Conservation (phyloP, 495 filamentous ascomycete genomes). For the Xanthoparmelia taractica region DNA sequence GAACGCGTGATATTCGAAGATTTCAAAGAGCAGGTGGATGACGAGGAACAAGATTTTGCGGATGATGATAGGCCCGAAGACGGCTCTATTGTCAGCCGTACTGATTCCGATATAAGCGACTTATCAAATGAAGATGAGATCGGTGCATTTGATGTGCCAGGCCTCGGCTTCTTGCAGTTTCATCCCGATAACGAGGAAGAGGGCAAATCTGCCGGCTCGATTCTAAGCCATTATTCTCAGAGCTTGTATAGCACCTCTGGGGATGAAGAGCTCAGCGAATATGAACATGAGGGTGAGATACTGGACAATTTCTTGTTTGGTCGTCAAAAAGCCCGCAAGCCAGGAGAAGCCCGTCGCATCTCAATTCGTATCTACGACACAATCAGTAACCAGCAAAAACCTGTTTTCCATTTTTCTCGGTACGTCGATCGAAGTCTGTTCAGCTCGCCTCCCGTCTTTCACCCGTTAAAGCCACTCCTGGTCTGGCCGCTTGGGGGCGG, state of each 20-base stretch:
- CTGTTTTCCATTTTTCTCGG: constrained; percentile 1
- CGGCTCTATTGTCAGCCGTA: neutral
- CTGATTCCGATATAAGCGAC: neutral
- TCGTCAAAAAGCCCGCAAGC: neutral
- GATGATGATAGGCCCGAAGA: constrained; percentile 5
- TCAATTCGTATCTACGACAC: constrained; percentile 1
- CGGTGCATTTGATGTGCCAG: neutral
- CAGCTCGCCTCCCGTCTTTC: constrained; percentile 9
- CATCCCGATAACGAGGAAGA: neutral
- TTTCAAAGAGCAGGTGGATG: neutral
- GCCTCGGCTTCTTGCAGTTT: neutral
- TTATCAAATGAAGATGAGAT: neutral
- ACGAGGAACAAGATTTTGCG: neutral
- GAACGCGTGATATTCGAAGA: neutral
- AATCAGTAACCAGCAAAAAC: neutral
- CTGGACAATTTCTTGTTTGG: constrained; percentile 10
- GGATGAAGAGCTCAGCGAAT: constrained; percentile 6
- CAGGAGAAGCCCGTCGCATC: neutral
- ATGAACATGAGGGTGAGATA: constrained; percentile 4
- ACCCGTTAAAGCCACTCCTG: constrained; percentile 6
- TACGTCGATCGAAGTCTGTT: neutral
- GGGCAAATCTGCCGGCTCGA: neutral
- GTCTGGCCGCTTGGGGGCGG: constrained; percentile 9
- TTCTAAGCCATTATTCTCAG: constrained; percentile 10
- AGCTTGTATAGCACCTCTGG: constrained; percentile 3